phyloP scores from a whole-genome alignment of 2,329 filamentous ascomycete species.

The Ramularia collo-cygni region DNA sequence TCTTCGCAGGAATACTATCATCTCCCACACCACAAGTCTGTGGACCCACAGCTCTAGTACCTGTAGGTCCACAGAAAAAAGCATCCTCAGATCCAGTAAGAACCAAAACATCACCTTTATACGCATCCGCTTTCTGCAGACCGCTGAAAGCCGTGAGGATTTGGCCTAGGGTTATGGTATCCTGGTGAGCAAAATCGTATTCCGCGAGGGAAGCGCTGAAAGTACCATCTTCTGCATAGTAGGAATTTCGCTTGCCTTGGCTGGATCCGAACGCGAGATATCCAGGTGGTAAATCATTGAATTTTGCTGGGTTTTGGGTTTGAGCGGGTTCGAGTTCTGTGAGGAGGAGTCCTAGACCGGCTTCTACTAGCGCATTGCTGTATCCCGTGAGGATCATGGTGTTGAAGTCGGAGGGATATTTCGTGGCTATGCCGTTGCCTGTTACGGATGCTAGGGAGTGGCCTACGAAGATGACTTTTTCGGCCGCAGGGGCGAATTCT shows the following conservation, averaged over 20 bases:
- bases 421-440: slow-evolving; percentile 14
- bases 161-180: slow-evolving; percentile 16
- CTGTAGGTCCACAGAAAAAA: slow-evolving; percentile 17
- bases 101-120: slow-evolving; percentile 11
- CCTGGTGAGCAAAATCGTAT: slow-evolving; percentile 16
- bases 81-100: slow-evolving; percentile 15
- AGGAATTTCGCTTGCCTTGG: slow-evolving; percentile 12
- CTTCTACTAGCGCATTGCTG: slow-evolving; percentile 10
- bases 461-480: slow-evolving; percentile 13
- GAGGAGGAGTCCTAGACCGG: slow-evolving; percentile 10
- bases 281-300: slow-evolving; percentile 10
- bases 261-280: slow-evolving; percentile 14
- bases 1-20: slow-evolving; percentile 12
- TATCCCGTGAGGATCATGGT: slow-evolving; percentile 17
- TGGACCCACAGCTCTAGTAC: slow-evolving; percentile 10
- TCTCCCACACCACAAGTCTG: slow-evolving; percentile 13
- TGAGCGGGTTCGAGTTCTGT: slow-evolving; percentile 12
- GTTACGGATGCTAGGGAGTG: slow-evolving; percentile 13
- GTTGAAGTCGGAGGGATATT: slow-evolving; percentile 16
- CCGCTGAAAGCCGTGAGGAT: slow-evolving; percentile 15
- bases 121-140: slow-evolving; percentile 9
- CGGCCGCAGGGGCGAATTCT: slow-evolving; percentile 6
- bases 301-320: slow-evolving; percentile 13
- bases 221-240: slow-evolving; percentile 12
- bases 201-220: slow-evolving; percentile 12